Percentiles rank a stretch among this genome's conserved stretches.
Conservation (phyloP, 2,329 filamentous ascomycete genomes). For the Zelopaecilomyces penicillatus region DNA sequence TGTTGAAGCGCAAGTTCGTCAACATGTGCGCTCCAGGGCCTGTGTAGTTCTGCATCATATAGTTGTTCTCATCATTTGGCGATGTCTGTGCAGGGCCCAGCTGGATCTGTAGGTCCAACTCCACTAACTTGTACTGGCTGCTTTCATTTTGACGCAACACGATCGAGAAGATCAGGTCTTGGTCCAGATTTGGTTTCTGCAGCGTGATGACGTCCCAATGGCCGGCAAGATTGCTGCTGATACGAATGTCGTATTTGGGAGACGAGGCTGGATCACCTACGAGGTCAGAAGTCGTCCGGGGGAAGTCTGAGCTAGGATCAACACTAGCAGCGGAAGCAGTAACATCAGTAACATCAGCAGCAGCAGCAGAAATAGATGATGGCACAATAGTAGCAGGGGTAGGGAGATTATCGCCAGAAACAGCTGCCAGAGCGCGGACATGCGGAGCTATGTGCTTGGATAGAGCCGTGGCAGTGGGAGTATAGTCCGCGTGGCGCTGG, state of each 20-base stretch:
- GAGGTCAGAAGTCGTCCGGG: no score
- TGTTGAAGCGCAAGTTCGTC: constrained; percentile 12
- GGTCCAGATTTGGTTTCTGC: constrained; percentile 1
- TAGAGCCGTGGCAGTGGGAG: not conserved
- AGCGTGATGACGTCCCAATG: not conserved
- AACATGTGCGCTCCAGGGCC: constrained; percentile 10
- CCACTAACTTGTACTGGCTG: constrained; percentile 5
- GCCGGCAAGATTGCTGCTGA: not conserved
- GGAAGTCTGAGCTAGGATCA: no score
- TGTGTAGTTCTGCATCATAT: constrained; percentile 7
- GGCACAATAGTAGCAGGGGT: not conserved
- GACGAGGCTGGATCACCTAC: not conserved
- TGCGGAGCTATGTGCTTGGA: not conserved
- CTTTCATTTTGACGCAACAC: not conserved
- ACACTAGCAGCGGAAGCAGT: no score
- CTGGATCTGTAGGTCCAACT: constrained; percentile 5
- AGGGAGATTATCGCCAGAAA: not conserved
- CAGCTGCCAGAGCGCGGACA: not conserved
- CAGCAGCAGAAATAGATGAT: not conserved
- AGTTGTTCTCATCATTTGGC: not conserved
- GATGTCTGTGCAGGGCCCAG: not conserved
- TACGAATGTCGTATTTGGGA: not conserved
- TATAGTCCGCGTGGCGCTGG: not conserved
- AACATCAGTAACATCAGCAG: not conserved
- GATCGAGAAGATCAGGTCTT: constrained; percentile 10